Evolutionary conservation across 2,329 filamentous ascomycete species (phyloP), one percentile per base, ranked within the genome.

Genomic region (Claviceps humidiphila): DNA sequence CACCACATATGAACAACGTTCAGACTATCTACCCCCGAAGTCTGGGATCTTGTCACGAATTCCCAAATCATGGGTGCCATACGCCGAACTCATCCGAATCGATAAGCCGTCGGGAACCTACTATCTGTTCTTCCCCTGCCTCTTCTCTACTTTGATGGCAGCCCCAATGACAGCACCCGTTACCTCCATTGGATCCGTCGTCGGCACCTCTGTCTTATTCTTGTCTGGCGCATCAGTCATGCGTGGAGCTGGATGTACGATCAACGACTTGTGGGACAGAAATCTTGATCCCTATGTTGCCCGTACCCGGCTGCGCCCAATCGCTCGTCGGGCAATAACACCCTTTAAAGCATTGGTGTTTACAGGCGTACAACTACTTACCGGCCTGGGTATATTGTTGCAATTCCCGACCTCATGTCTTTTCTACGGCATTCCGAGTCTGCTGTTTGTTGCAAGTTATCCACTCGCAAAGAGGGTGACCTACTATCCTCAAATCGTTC

Each of bases 211-310:
- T 1, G 62, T 78, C 2, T 76, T 93, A 47, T 93, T 94, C 69
- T 78, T 85, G 60, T 74, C 80, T 2, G 89, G 88, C 49, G 85
- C 87, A 3, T 65, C 94, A 45, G 77, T 95, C 58, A 93, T 95
- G 86, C 85, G 89, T 55, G 86, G 89, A 48, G 87, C 88, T 20
- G 88, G 88, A 50, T 95, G 89, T 67, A 85, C 85, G 17, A 89
- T 94, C 69, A 95, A 95, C 64, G 89, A 95, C 64, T 80, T 94
- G 49, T 90, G 88, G 85, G 89, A 95, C 67, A 81, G 87, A 51
- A 86, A 93, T 59, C 81, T 95, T 16, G 89, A 95, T 66, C 84
- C 85, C 6, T 79, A 89, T 56, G 89, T 95, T 14, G 69, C 77
- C 1, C 79, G 89, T 47, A 94, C 87, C 5, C 79, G 84, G 14